phyloP scores from a whole-genome alignment of 169 alveolate genomes.

The Plasmodium coatneyi region DNA sequence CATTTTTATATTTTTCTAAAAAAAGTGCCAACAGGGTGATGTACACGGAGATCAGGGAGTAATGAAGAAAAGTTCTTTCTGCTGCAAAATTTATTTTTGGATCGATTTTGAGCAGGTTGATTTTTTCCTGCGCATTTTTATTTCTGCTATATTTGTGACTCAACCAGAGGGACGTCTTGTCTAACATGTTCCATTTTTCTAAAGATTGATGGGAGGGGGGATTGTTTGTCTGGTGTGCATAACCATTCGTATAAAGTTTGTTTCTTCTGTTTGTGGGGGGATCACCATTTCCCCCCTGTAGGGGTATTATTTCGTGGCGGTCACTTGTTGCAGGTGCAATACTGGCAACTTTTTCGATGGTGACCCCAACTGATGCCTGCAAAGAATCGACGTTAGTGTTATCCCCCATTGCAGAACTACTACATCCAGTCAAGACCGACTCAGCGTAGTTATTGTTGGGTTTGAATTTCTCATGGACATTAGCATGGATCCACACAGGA shows the following conservation, averaged over 20 bases:
- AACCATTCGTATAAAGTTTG: not conserved
- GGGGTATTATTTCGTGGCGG: not conserved
- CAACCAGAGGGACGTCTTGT: conserved; percentile 34
- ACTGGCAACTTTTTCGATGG: not conserved
- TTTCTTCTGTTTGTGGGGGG: not conserved
- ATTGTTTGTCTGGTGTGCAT: not conserved
- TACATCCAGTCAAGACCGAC: not conserved
- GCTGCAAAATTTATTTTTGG: conserved; percentile 87
- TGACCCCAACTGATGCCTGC: not conserved
- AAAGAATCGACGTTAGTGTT: not conserved
- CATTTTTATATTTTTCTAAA: conserved; percentile 59
- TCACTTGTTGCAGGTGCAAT: not conserved
- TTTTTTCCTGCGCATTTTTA: conserved; percentile 20
- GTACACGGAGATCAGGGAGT: conserved; percentile 80
- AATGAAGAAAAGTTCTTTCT: conserved; percentile 86
- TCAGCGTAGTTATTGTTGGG: conserved; percentile 40
- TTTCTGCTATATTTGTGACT: conserved; percentile 28
- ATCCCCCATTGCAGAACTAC: not conserved
- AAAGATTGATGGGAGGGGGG: not conserved
- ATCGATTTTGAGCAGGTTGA: conserved; percentile 78
- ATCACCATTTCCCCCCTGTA: not conserved
- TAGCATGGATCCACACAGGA: conserved; percentile 80
- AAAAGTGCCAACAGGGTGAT: conserved; percentile 74
- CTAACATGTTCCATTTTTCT: conserved; percentile 8
- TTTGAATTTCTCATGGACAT: conserved; percentile 43